Base-by-base conservation (phyloP, 352 stramenopile species). In the Aphanomyces stellatus region DNA sequence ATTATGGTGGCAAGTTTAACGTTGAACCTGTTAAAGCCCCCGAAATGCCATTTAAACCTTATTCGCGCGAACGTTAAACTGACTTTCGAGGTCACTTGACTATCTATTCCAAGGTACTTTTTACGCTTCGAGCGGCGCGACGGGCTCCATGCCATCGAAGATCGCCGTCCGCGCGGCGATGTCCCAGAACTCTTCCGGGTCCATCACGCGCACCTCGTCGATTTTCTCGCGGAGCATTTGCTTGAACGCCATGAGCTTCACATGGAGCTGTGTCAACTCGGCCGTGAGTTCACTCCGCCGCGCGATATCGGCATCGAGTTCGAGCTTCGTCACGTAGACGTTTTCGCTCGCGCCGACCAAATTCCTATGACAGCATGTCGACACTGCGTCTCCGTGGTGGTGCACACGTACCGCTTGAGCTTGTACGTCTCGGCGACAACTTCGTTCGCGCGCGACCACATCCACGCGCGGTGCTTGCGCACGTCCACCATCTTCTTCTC, bases 401-500 rank as follows among this genome's bases (percentile, higher is more conserved):
- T n/a, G n/a, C n/a, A n/a, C n/a, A n/a, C n/a, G 17, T 56, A 67
- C 60, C 60, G n/a, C 19, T 67, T 24, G 4, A 57, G 19, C 22
- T 55, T 15, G 60, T 57, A 67, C 19, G 51, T 48, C n/a, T 67
- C 60, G 22, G 8, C 24, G 4, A 67, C 60, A 11, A 46, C 60
- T 37, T 67, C 33, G 60, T 67, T 67, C 19, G 60, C 43, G 13
- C 51, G 49, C 19, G 49, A 15, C 60, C 60, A 67, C 27, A 67
- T n/a, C 31, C 24, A 8, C 19, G 8, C 34, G 13, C 60, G 60
- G 19, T 30, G 4, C 13, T 11, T 19, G 33, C 60, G 60, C 19
- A 67, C 49, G 8, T 67, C 34, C 28, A 37, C 22, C 60, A 67
- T 67, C 49, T 67, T 67, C 43, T 67, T 67, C 24, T 67, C 60